phyloP scores from a whole-genome alignment of 139 green algal genomes.

The Coccomyxa sp. region DNA sequence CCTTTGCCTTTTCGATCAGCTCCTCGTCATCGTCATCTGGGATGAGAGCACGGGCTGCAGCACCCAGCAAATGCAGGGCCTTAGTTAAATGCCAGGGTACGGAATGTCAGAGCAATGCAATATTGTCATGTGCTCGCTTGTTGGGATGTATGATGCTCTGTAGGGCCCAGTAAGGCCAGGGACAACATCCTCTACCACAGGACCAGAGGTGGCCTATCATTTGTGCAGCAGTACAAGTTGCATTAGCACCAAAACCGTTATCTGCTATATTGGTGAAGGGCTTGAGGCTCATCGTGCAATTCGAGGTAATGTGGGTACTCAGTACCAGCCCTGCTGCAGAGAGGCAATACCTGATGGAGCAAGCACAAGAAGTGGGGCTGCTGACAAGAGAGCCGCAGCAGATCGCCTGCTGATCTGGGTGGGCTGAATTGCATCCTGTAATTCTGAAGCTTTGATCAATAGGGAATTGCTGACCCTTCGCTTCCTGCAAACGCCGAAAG shows the following conservation, averaged over 20 bases:
- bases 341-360: background rate
- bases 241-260: background rate
- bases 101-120: too few species aligned
- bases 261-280: background rate
- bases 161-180: too few species aligned
- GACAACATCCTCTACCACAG: background rate
- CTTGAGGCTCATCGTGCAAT: background rate
- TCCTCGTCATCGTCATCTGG: slow-evolving; percentile 76
- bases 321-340: background rate
- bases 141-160: too few species aligned
- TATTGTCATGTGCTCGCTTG: too few species aligned
- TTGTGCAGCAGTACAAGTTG: background rate
- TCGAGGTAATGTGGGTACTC: background rate
- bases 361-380: background rate
- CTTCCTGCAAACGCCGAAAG: background rate
- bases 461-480: background rate
- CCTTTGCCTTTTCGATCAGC: slow-evolving; percentile 56
- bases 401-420: background rate
- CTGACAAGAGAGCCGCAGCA: background rate
- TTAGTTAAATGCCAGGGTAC: too few species aligned
- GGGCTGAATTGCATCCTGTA: background rate
- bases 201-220: background rate
- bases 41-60: slow-evolving; percentile 41
- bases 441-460: background rate
- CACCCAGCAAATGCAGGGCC: background rate